Percentiles rank a stretch among this genome's conserved stretches.
Conservation (phyloP, 768 basidiomycete genomes). For the Hygrophorus pudorinus region DNA sequence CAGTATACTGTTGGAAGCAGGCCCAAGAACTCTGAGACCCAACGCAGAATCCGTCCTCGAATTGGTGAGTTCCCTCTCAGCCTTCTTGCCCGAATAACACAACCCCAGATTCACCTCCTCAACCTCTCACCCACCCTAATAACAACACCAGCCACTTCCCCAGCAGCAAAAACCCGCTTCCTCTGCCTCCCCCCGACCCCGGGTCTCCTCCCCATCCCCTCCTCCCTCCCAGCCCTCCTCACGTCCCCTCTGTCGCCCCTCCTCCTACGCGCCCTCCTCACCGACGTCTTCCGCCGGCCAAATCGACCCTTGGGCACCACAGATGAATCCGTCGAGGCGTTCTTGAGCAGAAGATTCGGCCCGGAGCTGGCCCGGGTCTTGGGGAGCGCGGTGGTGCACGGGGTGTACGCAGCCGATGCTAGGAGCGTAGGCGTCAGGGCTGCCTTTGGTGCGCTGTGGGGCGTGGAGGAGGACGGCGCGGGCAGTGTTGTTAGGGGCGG, state of each 20-base stretch:
- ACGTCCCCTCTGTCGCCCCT: conserved; percentile 27
- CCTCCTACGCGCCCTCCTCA: conserved; percentile 44
- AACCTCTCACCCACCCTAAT: too few species aligned
- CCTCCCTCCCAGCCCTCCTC: conserved; percentile 27
- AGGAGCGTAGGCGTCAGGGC: conserved; percentile 63
- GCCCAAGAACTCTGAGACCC: conserved; percentile 81
- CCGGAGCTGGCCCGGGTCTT: conserved; percentile 60
- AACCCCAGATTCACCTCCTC: conserved; percentile 68
- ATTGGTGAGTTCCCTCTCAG: conserved; percentile 43
- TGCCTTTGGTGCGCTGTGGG: conserved; percentile 67
- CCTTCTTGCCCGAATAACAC: too few species aligned
- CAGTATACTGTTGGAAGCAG: conserved; percentile 66
- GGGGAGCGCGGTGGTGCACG: conserved; percentile 79
- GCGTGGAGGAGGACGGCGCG: conserved; percentile 52
- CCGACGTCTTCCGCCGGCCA: conserved; percentile 41
- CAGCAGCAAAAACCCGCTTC: conserved; percentile 73
- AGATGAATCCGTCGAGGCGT: conserved; percentile 79
- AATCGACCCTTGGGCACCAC: conserved; percentile 29
- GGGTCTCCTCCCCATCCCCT: conserved; percentile 46
- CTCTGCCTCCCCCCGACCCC: conserved; percentile 42
- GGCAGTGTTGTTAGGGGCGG: conserved; percentile 66
- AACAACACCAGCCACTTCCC: conserved; percentile 55
- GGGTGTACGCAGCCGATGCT: conserved; percentile 87
- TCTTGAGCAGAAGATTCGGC: conserved; percentile 70
- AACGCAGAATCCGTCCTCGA: conserved; percentile 66